These are phyloP conservation scores for Puccinia coronata DNA, from an alignment of 1,284 basidiomycete genomes.

Conservation along the genomic window DNA sequence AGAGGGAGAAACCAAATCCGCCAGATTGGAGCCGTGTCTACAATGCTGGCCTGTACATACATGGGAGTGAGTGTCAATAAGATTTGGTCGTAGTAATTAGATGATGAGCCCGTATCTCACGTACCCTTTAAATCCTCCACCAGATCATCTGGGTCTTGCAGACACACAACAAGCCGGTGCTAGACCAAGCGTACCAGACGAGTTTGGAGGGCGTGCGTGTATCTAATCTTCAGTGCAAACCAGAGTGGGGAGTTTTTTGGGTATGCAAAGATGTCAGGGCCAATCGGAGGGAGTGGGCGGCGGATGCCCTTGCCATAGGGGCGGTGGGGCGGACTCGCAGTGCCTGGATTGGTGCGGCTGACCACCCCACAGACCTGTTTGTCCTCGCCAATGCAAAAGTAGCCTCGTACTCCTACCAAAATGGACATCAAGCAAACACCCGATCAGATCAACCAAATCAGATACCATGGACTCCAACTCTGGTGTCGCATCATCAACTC, in stretches of 20 bases:
- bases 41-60: too few species aligned
- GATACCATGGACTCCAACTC: conserved; percentile 2
- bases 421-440: too few species aligned
- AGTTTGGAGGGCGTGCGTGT: conserved; percentile 48
- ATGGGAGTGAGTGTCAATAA: too few species aligned
- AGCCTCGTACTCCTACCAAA: too few species aligned
- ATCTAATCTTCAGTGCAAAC: conserved; percentile 51
- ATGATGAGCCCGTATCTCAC: too few species aligned
- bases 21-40: too few species aligned
- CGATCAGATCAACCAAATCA: conserved; percentile 23
- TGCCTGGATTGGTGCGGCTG: not conserved
- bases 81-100: too few species aligned
- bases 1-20: too few species aligned
- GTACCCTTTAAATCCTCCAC: too few species aligned
- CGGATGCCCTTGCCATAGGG: not conserved
- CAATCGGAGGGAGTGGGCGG: not conserved
- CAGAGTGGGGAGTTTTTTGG: conserved; percentile 51
- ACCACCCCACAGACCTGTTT: not conserved
- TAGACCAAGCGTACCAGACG: conserved; percentile 52
- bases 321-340: not conserved
- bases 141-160: conserved; percentile 50
- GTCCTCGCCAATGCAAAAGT: not conserved
- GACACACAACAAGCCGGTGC: conserved; percentile 49
- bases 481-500: conserved; percentile 41
- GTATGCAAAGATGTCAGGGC: conserved; percentile 40